These are phyloP conservation scores for Lachancea meyersii DNA, from an alignment of 805 yeast species.

Conservation along the genomic window DNA sequence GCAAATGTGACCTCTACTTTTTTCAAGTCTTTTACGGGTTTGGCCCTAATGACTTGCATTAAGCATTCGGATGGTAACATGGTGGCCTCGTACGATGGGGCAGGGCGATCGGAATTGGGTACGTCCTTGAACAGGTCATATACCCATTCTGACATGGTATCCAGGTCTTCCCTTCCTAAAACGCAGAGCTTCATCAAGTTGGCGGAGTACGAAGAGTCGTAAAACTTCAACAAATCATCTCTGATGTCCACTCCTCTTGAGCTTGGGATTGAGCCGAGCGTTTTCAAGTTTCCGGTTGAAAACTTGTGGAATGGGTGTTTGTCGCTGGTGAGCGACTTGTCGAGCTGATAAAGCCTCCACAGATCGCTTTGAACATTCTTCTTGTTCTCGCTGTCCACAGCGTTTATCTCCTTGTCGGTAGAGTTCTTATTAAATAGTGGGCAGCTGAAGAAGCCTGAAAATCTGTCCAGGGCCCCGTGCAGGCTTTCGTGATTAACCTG, in stretches of 20 bases:
- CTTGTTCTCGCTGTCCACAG: conserved; percentile 94
- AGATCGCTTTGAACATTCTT: conserved; percentile 84
- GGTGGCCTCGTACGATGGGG: conserved; percentile 38
- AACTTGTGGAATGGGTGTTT: conserved; percentile 81
- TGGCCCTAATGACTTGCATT: conserved; percentile 53
- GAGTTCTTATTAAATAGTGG: conserved; percentile 72
- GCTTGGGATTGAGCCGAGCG: conserved; percentile 64
- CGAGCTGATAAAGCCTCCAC: conserved; percentile 86
- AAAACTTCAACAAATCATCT: conserved; percentile 71
- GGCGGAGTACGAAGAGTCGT: conserved; percentile 67
- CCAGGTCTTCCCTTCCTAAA: conserved; percentile 74
- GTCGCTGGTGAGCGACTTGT: conserved; percentile 64
- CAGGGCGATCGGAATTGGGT: conserved; percentile 38
- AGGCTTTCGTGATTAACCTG: conserved; percentile 71
- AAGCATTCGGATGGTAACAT: conserved; percentile 48
- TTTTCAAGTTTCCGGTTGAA: conserved; percentile 79
- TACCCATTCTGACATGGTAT: conserved; percentile 66
- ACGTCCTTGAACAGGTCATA: conserved; percentile 57
- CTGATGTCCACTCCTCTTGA: conserved; percentile 64
- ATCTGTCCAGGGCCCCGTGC: conserved; percentile 85
- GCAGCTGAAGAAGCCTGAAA: conserved; percentile 82
- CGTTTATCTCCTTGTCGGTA: conserved; percentile 86
- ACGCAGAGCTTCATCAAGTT: conserved; percentile 84
- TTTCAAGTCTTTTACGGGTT: conserved; percentile 78
- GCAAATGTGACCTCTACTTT: conserved; percentile 60